Base-by-base conservation (phyloP, 1,284 basidiomycete genomes). In the Ustilago loliicola region DNA sequence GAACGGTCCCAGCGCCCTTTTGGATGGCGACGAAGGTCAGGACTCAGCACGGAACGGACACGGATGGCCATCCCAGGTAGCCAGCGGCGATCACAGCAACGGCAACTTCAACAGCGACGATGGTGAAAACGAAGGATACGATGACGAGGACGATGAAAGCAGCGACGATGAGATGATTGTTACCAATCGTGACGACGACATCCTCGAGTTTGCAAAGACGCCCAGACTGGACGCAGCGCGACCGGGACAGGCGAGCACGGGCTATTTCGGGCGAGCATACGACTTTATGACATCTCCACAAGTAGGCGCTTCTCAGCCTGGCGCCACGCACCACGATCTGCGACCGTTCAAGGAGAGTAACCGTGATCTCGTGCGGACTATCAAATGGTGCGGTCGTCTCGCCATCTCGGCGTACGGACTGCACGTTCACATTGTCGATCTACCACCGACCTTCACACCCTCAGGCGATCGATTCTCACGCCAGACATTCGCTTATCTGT, bases 351-450 rank as follows among this genome's bases (percentile, higher is more conserved):
- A 61, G 32, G 76, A 81, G 48, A 75, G 64, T 29, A 70, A 72
- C 13, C 65, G 61, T 23, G 73, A 71, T 27, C 60, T 84, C 25
- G 76, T 85, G 6, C 70, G 73, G 27, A 86, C 79, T 10, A 79
- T 86, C 72, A 83, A 83, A 55, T 85, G 84, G 83, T 83, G 82
- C 19, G 75, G 80, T n/a, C 80, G 82, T n/a, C 73, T 86, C 29
- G 81, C 84, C 17, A 83, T 86, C 58, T 83, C 81, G 4, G 83
- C 84, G 1, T 77, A 77, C 52, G 79, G 73, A 23, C 59, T 80
- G 19, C 79, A 80, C n/a, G 72, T 75, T 50, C 75, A 78, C 54
- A 79, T 80, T 40, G 72, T 75, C 3, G 84, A 85, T 48, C 61
- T 85, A 42, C 84, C 84, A 17, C 82, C 82, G 0, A 80, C 81